Conservation (phyloP, 805 yeast genomes). For the Teunomyces stri region DNA sequence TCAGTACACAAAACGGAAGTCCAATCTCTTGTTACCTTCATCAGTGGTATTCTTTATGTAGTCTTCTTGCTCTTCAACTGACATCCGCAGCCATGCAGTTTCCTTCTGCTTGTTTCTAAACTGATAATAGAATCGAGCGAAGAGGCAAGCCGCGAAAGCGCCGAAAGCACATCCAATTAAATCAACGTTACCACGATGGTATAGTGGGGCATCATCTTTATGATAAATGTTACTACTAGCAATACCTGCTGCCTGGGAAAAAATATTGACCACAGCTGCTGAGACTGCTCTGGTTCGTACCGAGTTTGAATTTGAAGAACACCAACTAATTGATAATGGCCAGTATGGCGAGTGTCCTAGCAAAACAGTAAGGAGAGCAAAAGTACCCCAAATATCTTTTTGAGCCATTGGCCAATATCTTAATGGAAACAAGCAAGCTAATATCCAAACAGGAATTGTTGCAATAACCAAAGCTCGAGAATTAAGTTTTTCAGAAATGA, state of each 20-base stretch:
- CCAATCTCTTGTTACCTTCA: conserved; percentile 58
- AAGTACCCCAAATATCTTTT: conserved; percentile 42
- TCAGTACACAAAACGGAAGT: conserved; percentile 38
- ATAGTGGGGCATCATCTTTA: conserved; percentile 56
- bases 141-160: conserved; percentile 25
- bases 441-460: conserved; percentile 16
- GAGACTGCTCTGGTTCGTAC: conserved; percentile 63
- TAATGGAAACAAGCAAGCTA: conserved; percentile 21
- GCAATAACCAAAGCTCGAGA: conserved; percentile 14
- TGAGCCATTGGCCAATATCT: conserved; percentile 45
- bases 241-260: conserved; percentile 58
- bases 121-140: conserved; percentile 39
- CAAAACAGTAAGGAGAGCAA: conserved; percentile 33
- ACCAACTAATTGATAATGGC: conserved; percentile 58
- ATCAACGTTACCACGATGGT: conserved; percentile 53
- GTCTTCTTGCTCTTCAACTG: conserved; percentile 47
- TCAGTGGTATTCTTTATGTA: conserved; percentile 49
- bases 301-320: conserved; percentile 59
- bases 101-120: conserved; percentile 46
- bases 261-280: conserved; percentile 64
- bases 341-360: conserved; percentile 50
- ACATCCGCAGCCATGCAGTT: conserved; percentile 49
- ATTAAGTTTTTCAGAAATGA: conserved; percentile 23
- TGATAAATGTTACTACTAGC: conserved; percentile 56
- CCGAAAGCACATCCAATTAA: conserved; percentile 40